Base-by-base conservation (phyloP, 768 basidiomycete species). In the Pisolithus marmoratus region DNA sequence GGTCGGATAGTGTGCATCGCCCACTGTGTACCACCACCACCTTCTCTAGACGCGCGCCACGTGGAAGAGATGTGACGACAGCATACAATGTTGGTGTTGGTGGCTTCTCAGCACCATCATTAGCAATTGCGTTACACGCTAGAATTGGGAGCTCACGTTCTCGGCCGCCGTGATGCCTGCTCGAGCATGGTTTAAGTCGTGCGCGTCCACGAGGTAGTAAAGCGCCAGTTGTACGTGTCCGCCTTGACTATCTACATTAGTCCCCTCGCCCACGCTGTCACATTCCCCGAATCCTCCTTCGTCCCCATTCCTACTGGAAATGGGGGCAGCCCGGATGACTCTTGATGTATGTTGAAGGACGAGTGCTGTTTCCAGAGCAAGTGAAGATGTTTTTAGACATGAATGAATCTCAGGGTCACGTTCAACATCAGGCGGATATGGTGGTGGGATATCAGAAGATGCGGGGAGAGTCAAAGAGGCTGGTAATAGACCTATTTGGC, bases 401-500 rank as follows among this genome's bases (percentile, higher is more conserved):
- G 31, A 20, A 36, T 12, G 9, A 15, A 24, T 31, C 29, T 63
- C 8, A 80, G 83, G 3, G 50, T 47, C 34, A 20, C 8, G 6
- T 22, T 47, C 46, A 14, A 31, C 31, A 47, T 29, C 14, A 17
- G 45, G 22, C 43, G 46, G 14, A 24, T 22, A 42, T 15, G 44
- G 48, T 11, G 47, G 31, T 46, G 15, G 6, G 23, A 63, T 9
- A 77, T 19, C 83, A 3, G 55, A 67, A 14, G 84, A 79, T 2
- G 74, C 68, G 8, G 94, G 86, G 2, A 98, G 72, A 2, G 75
- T 63, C 26, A 97, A 73, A 43, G 73, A 82, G 43, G 82, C 72
- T 1, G 96, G 95, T 27, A 94, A 73, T 20, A 99, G 74, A 0
- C 92, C 92, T 43, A 99, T 98, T 64, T 99, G 96, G 4, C 96